These are phyloP conservation scores for Pochonia chlamydosporia DNA, from an alignment of 2,329 filamentous ascomycete species.

Conservation along the genomic window DNA sequence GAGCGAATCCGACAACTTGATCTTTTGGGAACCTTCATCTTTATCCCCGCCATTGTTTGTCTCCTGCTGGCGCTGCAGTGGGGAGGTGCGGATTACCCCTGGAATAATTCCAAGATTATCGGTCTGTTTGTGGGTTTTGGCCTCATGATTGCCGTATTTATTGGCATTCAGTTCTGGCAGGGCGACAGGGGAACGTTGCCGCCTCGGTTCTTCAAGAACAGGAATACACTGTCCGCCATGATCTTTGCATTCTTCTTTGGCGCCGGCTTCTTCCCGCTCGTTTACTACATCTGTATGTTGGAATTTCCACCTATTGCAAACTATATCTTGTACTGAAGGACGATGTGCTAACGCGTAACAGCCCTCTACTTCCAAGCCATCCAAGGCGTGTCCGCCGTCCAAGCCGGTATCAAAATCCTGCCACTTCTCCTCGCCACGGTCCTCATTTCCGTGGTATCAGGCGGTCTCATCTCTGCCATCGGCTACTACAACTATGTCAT, in stretches of 20 bases:
- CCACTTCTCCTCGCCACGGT: slow-evolving; percentile 47
- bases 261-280: slow-evolving; percentile 44
- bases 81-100: slow-evolving; percentile 47
- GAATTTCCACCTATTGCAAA: slow-evolving; percentile 21
- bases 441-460: slow-evolving; percentile 38
- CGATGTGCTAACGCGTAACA: slow-evolving; percentile 13
- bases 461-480: slow-evolving; percentile 33
- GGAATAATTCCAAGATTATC: slow-evolving; percentile 42
- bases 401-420: slow-evolving; percentile 49
- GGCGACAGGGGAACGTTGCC: slow-evolving; percentile 40
- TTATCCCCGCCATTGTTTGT: slow-evolving; percentile 46
- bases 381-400: slow-evolving; percentile 43
- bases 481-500: slow-evolving; percentile 37
- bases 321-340: slow-evolving; percentile 28
- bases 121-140: slow-evolving; percentile 46
- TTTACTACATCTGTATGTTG: slow-evolving; percentile 46
- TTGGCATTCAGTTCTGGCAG: slow-evolving; percentile 38
- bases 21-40: slow-evolving; percentile 40
- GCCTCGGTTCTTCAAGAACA: slow-evolving; percentile 37
- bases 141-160: slow-evolving; percentile 39
- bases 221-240: slow-evolving; percentile 34
- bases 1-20: slow-evolving; percentile 41
- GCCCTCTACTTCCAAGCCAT: slow-evolving; percentile 50
- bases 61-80: slow-evolving; percentile 52
- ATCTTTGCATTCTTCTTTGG: slow-evolving; percentile 44